Evolutionary conservation across 305 asterid species (phyloP), one percentile per base, ranked within the genome.

Genomic region (Ruellia speciosa): DNA sequence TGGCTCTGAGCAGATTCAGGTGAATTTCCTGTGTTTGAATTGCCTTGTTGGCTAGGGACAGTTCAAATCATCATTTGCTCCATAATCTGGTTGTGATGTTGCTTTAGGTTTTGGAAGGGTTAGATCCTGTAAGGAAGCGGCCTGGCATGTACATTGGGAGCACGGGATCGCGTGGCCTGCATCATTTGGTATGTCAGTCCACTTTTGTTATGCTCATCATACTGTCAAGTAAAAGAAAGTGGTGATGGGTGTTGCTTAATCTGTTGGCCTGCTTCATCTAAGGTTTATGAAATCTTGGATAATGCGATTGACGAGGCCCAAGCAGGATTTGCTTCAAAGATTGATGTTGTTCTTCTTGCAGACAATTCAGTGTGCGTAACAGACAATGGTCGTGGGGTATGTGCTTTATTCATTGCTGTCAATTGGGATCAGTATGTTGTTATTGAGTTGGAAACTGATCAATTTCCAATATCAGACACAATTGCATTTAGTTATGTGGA

Each of bases 121-220:
- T 92, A 59, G 98, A 92, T 20, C 90, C 98, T 59, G 96, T 92
- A 5, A 80, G 98, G 73, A 82, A 83, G 70, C 82, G 94, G 59
- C 96, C 95, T 35, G 98, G 95, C 67, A 86, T 88, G 96, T 88
- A 92, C 65, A 92, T 92, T 63, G 96, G 96, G 59, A 86, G 96
- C 80, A 90, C 96, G 0, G 96, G 96, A 18, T 69, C 84, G 49
- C 93, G 94, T 59, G 96, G 98, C 16, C 82, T 92, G 73, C 96
- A 90, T 65, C 98, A 92, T 70, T 67, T 90, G 94, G 98, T 88
- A 66, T 66, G 70, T 66, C 66, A 46, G 66, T 16, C 14, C 34
- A 43, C 11, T 20, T 13, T 52, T 34, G 12, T 35, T 52, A 34
- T 66, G 51, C 66, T 54, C 64, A 47, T 53, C 49, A 18, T 53